Evolutionary conservation across 345 rosid species (phyloP).

Genomic region (Hevea brasiliensis): DNA sequence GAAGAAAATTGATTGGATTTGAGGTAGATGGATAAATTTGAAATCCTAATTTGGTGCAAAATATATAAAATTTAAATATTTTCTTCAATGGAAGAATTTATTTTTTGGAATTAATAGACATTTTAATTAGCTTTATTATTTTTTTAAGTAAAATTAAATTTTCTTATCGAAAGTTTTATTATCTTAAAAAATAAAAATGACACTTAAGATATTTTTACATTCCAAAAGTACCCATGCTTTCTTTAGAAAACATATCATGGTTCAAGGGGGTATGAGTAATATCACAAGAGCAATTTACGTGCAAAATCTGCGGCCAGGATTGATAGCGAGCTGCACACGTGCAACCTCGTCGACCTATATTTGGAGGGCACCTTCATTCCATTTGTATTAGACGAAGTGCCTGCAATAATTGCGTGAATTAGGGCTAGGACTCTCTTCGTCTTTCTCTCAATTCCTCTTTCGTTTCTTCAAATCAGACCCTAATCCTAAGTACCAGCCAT

Average conservation of each 20-base stretch:
- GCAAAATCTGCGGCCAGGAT: not conserved
- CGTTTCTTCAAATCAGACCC: slow-evolving; percentile 12
- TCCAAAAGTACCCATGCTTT: not conserved
- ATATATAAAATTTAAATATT: too few species aligned
- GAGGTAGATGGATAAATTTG: too few species aligned
- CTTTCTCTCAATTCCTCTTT: not conserved
- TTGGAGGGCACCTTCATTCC: not conserved
- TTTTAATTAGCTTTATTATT: too few species aligned
- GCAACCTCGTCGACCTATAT: not conserved
- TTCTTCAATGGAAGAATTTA: too few species aligned
- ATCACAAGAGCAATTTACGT: not conserved
- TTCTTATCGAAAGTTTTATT: too few species aligned
- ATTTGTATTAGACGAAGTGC: not conserved
- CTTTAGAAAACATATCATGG: not conserved
- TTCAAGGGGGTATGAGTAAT: not conserved
- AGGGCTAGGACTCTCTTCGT: slow-evolving; percentile 26
- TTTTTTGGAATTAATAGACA: too few species aligned
- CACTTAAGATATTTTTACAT: too few species aligned
- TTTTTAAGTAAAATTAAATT: too few species aligned
- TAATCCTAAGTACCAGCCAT: slow-evolving; percentile 33
- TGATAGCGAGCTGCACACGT: slow-evolving; percentile 12
- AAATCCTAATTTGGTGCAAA: too few species aligned
- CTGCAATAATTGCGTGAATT: slow-evolving; percentile 4
- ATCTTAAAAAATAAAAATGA: too few species aligned
- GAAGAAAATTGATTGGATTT: too few species aligned